Conservation (phyloP, 164 flowering plant species). For the Hamamelis virginiana region DNA sequence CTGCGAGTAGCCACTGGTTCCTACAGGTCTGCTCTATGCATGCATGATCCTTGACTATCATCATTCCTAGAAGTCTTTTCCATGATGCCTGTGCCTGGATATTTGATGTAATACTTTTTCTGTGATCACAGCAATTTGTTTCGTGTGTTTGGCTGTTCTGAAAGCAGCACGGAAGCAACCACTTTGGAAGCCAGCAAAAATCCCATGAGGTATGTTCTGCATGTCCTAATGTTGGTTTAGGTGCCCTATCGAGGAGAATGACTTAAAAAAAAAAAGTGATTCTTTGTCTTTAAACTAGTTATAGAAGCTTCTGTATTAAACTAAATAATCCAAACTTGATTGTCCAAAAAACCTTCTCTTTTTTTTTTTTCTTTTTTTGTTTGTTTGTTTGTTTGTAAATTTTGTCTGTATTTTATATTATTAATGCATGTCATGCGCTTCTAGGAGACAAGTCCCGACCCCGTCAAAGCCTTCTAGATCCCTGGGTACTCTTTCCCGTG, state of each 20-base stretch:
- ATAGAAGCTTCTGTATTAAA: too few species aligned
- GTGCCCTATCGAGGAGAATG: too few species aligned
- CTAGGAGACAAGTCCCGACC: constrained; percentile 83
- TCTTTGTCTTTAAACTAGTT: too few species aligned
- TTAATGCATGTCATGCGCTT: background rate
- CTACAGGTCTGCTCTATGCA: constrained; percentile 58
- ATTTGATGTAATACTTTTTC: background rate
- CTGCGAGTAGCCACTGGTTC: constrained; percentile 90
- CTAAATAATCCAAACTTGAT: too few species aligned
- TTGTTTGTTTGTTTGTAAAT: too few species aligned
- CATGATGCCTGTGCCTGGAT: background rate
- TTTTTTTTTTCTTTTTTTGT: too few species aligned
- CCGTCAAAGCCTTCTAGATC: constrained; percentile 93
- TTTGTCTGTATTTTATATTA: too few species aligned
- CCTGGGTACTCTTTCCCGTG: constrained; percentile 82
- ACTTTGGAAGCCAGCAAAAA: constrained; percentile 98
- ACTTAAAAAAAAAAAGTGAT: too few species aligned
- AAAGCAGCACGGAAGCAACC: constrained; percentile 80
- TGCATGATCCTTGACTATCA: background rate
- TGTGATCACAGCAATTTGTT: constrained; percentile 72
- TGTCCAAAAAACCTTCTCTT: too few species aligned
- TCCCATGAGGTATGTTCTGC: constrained; percentile 75
- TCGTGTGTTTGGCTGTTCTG: constrained; percentile 82
- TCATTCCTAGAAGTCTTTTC: background rate
- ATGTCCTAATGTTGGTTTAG: too few species aligned